Evolutionary conservation across 1,139 yeast genomes (phyloP).

Genomic region (Taiozyma sp.): DNA sequence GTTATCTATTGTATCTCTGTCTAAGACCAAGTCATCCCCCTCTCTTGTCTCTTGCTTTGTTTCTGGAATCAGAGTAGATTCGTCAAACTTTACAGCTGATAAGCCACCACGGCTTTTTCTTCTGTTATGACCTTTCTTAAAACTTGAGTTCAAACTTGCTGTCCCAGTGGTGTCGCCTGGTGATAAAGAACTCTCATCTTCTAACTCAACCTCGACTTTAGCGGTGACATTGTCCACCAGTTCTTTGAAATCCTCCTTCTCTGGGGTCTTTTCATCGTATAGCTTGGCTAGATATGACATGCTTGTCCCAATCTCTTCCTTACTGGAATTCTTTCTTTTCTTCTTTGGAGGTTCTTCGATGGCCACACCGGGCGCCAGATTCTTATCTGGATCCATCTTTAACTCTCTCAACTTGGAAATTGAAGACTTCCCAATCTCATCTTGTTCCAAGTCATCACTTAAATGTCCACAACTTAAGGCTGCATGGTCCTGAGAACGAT

Average conservation of each 20-base stretch:
- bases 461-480: slow-evolving; percentile 65
- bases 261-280: slow-evolving; percentile 13
- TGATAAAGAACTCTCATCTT: slow-evolving; percentile 6
- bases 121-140: slow-evolving; percentile 17
- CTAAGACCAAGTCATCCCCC: background rate
- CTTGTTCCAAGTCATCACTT: slow-evolving; percentile 53
- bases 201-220: slow-evolving; percentile 10
- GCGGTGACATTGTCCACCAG: slow-evolving; percentile 28
- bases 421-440: slow-evolving; percentile 46
- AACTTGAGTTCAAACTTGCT: background rate
- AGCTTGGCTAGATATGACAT: slow-evolving; percentile 24
- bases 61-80: background rate
- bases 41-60: background rate
- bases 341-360: slow-evolving; percentile 22
- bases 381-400: slow-evolving; percentile 27
- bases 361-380: slow-evolving; percentile 28
- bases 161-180: background rate
- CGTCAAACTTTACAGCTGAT: slow-evolving; percentile 20
- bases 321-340: slow-evolving; percentile 5
- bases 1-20: background rate
- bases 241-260: slow-evolving; percentile 24
- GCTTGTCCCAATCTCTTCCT: background rate
- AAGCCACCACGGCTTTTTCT: slow-evolving; percentile 24
- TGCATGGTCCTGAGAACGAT: slow-evolving; percentile 69
- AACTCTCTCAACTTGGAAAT: slow-evolving; percentile 37